These are phyloP conservation scores for Medicago lupulina DNA, from an alignment of 306 rosid genomes.

Conservation along the genomic window DNA sequence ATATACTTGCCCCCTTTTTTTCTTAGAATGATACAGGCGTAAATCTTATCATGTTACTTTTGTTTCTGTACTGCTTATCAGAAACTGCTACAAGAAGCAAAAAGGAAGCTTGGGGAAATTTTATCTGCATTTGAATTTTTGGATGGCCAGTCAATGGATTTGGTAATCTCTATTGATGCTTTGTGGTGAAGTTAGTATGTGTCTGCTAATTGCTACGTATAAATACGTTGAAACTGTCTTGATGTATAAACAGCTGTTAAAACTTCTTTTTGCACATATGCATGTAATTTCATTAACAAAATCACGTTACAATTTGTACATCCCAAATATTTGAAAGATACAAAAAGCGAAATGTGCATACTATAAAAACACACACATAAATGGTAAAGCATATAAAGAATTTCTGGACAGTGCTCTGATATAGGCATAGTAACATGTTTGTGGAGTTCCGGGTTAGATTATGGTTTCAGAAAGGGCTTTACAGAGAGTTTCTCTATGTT, in stretches of 20 bases:
- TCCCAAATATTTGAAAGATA: conserved; percentile 9
- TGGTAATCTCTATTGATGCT: conserved; percentile 60
- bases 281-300: too few relatives aligned
- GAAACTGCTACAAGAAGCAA: conserved; percentile 90
- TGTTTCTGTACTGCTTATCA: conserved; percentile 51
- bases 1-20: conserved; percentile 34
- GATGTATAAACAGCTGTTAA: background rate
- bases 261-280: background rate
- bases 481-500: conserved; percentile 1
- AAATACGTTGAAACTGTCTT: conserved; percentile 28
- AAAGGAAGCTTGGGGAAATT: conserved; percentile 90
- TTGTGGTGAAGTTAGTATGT: conserved; percentile 22
- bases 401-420: conserved; percentile 18
- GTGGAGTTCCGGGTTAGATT: conserved; percentile 39
- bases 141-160: conserved; percentile 72
- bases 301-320: background rate
- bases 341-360: background rate
- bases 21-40: conserved; percentile 25
- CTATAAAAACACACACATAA: conserved; percentile 16
- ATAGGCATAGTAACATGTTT: conserved; percentile 12
- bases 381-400: conserved; percentile 3
- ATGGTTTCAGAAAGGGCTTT: conserved; percentile 12
- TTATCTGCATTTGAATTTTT: conserved; percentile 96
- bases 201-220: conserved; percentile 19
- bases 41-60: conserved; percentile 42